Percentiles rank a stretch among this genome's conserved stretches.
Conservation (phyloP, 2,329 filamentous ascomycete species). For the Drechslerella stenobrocha region DNA sequence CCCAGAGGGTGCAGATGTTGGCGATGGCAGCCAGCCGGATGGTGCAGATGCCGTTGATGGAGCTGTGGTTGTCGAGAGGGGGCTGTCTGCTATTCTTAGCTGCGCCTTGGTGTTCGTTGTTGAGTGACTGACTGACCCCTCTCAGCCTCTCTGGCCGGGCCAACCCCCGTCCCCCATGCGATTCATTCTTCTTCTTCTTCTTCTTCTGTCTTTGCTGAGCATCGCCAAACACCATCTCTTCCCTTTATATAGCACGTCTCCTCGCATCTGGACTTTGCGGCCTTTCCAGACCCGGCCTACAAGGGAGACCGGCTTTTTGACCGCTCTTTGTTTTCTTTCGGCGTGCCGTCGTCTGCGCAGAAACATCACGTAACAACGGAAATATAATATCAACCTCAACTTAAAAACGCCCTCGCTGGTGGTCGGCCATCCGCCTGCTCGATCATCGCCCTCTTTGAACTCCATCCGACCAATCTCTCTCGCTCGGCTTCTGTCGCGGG, state of each 20-base stretch:
- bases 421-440: background rate
- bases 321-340: too few species aligned
- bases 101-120: background rate
- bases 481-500: constrained; percentile 10
- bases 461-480: constrained; percentile 8
- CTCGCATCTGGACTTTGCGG: too few species aligned
- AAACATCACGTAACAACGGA: too few species aligned
- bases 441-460: constrained; percentile 38
- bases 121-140: background rate
- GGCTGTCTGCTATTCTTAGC: background rate
- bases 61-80: too few species aligned
- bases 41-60: background rate
- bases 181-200: constrained; percentile 1
- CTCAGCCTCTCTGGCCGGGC: constrained; percentile 5
- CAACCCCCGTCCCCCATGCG: constrained; percentile 1
- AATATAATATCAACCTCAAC: background rate
- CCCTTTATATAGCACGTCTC: background rate
- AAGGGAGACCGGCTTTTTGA: too few species aligned
- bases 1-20: background rate
- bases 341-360: too few species aligned
- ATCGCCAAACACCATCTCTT: background rate
- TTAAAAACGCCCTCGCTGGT: constrained; percentile 17
- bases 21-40: background rate
- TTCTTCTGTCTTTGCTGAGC: too few species aligned
- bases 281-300: too few species aligned